phyloP scores from a whole-genome alignment of 352 stramenopile genomes.

The Aphanomyces euteiches region DNA sequence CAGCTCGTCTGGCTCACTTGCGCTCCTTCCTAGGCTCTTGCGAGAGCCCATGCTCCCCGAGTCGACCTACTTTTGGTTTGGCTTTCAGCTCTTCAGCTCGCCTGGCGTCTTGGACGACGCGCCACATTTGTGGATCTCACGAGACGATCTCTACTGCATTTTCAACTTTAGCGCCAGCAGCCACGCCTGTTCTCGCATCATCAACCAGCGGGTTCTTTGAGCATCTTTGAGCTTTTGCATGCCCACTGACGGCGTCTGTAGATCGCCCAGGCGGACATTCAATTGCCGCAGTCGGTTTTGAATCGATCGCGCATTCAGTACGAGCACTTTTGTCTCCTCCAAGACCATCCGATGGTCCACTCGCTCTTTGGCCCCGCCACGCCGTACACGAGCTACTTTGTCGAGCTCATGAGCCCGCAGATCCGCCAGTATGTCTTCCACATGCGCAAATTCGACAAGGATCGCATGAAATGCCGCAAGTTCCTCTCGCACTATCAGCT shows the following conservation, averaged over 20 bases:
- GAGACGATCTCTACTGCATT: slow-evolving; percentile 45
- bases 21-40: slow-evolving; percentile 39
- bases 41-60: slow-evolving; percentile 52
- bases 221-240: no score
- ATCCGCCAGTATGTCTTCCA: slow-evolving; percentile 53
- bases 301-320: slow-evolving; percentile 13
- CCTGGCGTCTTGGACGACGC: slow-evolving; percentile 49
- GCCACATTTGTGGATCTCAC: slow-evolving; percentile 38
- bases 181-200: slow-evolving; percentile 44
- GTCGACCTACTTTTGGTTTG: slow-evolving; percentile 53
- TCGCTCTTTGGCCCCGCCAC: slow-evolving; percentile 42
- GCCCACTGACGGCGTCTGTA: background rate
- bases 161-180: slow-evolving; percentile 53
- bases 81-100: slow-evolving; percentile 55
- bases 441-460: slow-evolving; percentile 35
- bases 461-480: slow-evolving; percentile 3
- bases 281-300: slow-evolving; percentile 1
- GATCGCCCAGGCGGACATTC: slow-evolving; percentile 21
- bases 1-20: background rate
- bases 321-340: slow-evolving; percentile 29
- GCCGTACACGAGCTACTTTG: slow-evolving; percentile 46
- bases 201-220: slow-evolving; percentile 47
- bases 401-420: slow-evolving; percentile 52
- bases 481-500: slow-evolving; percentile 16
- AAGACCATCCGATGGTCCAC: slow-evolving; percentile 45